Evolutionary conservation across 176 grass and related monocot genomes (phyloP), one percentile per base, ranked within the genome.

Genomic region (Thinopyrum elongatum): DNA sequence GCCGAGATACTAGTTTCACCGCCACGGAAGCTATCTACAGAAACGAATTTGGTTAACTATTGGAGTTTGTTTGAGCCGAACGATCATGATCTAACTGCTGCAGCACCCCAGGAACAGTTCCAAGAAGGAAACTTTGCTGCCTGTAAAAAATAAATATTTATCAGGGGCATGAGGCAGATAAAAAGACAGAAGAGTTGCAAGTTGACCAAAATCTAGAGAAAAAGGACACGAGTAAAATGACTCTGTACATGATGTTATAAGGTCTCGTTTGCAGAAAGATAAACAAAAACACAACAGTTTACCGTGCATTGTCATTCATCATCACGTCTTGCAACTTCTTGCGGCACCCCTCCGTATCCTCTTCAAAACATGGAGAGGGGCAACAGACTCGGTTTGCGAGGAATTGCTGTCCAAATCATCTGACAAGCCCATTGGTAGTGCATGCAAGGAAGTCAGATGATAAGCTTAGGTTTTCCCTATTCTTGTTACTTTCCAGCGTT

Each of bases 311-410:
- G 31, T 2, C 22, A 4, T 66, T 61, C 34, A 69, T 2, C 21
- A 23, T 86, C 46, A 92, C 36, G 59, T 55, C 73, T 83, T 88
- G 57, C 15, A 67, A 28, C 16, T 51, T 77, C 59, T 87, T 19
- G 26, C 1, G 74, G 42, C 77, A 5, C 91, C 87, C 59, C 87
- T 87, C 3, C 91, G 41, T 47, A 93, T n/a, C 85, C 87, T 90
- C 58, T 77, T 87, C 14, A 93, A 74, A 81, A 13, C 3, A 72
- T 47, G 26, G 61, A 4, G 81, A 65, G 66, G 76, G 0, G 0
- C 41, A 7, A 22, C 27, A 77, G 74, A 65, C 30, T 93, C 85
- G 25, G 84, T 72, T 82, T 89, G 81, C 26, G 70, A 78, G 8
- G 77, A 83, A 17, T 29, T 17, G 21, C 65, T 76, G 4, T 70